These are phyloP conservation scores for Botrytis pseudocinerea DNA, from an alignment of 2,329 filamentous ascomycete genomes.

Conservation along the genomic window DNA sequence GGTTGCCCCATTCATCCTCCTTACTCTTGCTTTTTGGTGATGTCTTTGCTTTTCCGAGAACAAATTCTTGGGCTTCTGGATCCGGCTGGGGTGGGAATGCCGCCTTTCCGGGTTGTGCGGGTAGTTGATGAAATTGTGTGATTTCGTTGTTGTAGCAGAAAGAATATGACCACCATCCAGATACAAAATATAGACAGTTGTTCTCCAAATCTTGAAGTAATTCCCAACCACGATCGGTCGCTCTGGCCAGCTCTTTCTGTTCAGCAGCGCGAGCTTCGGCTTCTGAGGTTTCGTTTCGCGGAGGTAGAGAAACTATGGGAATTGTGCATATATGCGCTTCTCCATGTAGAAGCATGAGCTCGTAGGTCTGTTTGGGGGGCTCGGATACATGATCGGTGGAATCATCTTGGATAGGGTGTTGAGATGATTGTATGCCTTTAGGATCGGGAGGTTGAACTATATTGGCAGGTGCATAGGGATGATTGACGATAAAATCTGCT, in stretches of 20 bases:
- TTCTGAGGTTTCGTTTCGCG: conserved; percentile 51
- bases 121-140: conserved; percentile 70
- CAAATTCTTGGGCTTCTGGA: conserved; percentile 60
- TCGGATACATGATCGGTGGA: conserved; percentile 29
- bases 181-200: conserved; percentile 69
- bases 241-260: conserved; percentile 65
- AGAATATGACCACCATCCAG: conserved; percentile 75
- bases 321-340: conserved; percentile 66
- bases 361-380: conserved; percentile 47
- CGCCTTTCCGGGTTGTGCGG: conserved; percentile 60
- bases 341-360: conserved; percentile 59
- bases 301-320: conserved; percentile 53
- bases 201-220: conserved; percentile 67
- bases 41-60: conserved; percentile 58
- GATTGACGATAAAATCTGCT: conserved; percentile 51
- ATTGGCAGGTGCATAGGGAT: conserved; percentile 34
- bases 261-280: conserved; percentile 57
- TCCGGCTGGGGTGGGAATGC: conserved; percentile 67
- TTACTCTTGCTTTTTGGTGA: conserved; percentile 37
- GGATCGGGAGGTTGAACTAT: conserved; percentile 30
- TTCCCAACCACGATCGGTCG: conserved; percentile 67
- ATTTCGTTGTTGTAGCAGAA: conserved; percentile 73
- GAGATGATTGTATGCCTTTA: conserved; percentile 33
- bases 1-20: conserved; percentile 40
- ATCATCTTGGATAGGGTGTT: conserved; percentile 21